Evolutionary conservation across 1,284 basidiomycete genomes (phyloP).

Genomic region (Tausonia pullulans): DNA sequence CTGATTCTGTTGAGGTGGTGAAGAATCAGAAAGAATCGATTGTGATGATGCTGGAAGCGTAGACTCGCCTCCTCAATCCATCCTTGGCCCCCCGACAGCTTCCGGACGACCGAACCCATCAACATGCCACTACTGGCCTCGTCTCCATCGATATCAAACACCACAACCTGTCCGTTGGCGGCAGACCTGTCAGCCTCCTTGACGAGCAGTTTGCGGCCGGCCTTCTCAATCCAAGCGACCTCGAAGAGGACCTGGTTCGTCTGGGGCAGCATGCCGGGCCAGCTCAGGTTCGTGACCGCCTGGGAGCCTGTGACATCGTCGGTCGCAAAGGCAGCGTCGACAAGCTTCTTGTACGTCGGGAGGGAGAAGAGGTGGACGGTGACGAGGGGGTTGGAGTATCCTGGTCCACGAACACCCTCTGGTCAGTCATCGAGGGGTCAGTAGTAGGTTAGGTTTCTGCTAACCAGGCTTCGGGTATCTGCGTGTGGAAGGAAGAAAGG

Average conservation of each 20-base stretch:
- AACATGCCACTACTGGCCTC: slow-evolving; percentile 17
- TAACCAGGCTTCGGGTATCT: slow-evolving; percentile 58
- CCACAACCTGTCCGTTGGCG: slow-evolving; percentile 59
- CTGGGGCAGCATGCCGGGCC: slow-evolving; percentile 48
- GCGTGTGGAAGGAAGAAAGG: background rate
- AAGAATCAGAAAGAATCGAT: no score
- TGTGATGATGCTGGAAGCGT: background rate
- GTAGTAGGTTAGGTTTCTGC: no score
- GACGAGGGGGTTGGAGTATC: slow-evolving; percentile 17
- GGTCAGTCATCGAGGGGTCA: no score
- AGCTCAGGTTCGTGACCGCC: slow-evolving; percentile 48
- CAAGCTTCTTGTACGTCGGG: background rate
- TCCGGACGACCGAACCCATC: slow-evolving; percentile 54
- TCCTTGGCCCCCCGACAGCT: slow-evolving; percentile 69
- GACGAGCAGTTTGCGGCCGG: slow-evolving; percentile 47
- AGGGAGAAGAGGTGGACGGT: slow-evolving; percentile 9
- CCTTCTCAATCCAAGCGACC: slow-evolving; percentile 71
- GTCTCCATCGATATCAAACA: slow-evolving; percentile 49
- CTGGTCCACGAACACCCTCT: background rate
- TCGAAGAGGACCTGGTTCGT: slow-evolving; percentile 66
- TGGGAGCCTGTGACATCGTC: slow-evolving; percentile 2
- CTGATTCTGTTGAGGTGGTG: background rate
- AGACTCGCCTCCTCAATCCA: slow-evolving; percentile 64
- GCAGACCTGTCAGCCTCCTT: slow-evolving; percentile 80
- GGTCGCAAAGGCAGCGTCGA: slow-evolving; percentile 20